These are phyloP conservation scores for Kodamaea sp. DNA, from an alignment of 1,139 yeast genomes.

Conservation along the genomic window DNA sequence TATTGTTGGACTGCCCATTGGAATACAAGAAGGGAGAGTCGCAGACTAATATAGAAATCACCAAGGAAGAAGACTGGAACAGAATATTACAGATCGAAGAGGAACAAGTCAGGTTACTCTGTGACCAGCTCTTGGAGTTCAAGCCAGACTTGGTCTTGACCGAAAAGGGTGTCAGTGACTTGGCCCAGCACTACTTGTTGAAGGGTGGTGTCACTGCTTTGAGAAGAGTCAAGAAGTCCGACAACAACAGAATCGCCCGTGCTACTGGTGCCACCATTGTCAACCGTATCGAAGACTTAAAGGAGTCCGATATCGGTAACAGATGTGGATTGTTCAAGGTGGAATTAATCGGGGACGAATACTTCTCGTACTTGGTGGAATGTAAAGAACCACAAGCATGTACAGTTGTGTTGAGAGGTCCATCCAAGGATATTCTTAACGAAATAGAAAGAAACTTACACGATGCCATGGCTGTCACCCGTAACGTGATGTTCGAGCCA, in stretches of 20 bases:
- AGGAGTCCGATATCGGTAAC: conserved; percentile 86
- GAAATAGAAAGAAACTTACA: conserved; percentile 97
- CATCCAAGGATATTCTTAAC: conserved; percentile 93
- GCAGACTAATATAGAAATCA: conserved; percentile 95
- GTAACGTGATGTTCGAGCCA: conserved; percentile 95
- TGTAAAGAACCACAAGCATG: conserved; percentile 91
- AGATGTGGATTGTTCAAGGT: conserved; percentile 90
- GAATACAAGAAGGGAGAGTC: conserved; percentile 99
- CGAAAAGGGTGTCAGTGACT: conserved; percentile 97
- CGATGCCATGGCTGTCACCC: conserved; percentile 98
- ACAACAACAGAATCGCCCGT: conserved; percentile 94
- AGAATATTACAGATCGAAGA: conserved; percentile 95
- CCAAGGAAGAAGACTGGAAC: conserved; percentile 96
- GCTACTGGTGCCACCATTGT: conserved; percentile 98
- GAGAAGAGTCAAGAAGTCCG: conserved; percentile 94
- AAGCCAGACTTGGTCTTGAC: conserved; percentile 95
- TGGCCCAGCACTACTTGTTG: conserved; percentile 94
- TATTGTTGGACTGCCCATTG: conserved; percentile 91
- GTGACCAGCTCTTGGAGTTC: conserved; percentile 80
- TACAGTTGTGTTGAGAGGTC: conserved; percentile 90
- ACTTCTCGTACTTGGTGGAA: conserved; percentile 81
- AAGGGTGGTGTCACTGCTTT: conserved; percentile 93
- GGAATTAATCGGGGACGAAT: conserved; percentile 96
- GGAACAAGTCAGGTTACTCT: conserved; percentile 87
- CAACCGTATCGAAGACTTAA: conserved; percentile 90